phyloP scores from a whole-genome alignment of 2,329 filamentous ascomycete species.

The Catunica adiposa region DNA sequence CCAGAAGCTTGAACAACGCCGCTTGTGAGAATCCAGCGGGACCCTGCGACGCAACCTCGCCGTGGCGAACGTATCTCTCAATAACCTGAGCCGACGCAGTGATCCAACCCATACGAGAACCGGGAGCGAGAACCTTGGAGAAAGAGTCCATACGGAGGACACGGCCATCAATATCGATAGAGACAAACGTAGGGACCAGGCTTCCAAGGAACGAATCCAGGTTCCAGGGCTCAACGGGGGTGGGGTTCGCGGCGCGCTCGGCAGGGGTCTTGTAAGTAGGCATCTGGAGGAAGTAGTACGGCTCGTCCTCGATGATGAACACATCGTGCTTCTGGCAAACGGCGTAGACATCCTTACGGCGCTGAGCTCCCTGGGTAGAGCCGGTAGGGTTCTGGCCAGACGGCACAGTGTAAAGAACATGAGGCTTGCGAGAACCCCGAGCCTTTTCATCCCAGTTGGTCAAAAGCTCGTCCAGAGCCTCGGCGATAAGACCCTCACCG shows the following conservation, averaged over 20 bases:
- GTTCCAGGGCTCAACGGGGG: slow-evolving; percentile 28
- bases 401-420: slow-evolving; percentile 43
- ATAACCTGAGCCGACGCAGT: slow-evolving; percentile 73
- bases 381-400: slow-evolving; percentile 87
- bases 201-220: slow-evolving; percentile 58
- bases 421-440: slow-evolving; percentile 32
- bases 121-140: slow-evolving; percentile 77
- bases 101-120: slow-evolving; percentile 72
- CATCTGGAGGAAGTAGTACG: slow-evolving; percentile 90
- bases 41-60: slow-evolving; percentile 71
- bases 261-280: slow-evolving; percentile 50
- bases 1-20: slow-evolving; percentile 72
- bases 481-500: slow-evolving; percentile 35
- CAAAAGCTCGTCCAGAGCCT: slow-evolving; percentile 35
- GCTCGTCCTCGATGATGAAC: slow-evolving; percentile 81
- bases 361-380: slow-evolving; percentile 53
- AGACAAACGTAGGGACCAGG: slow-evolving; percentile 43
- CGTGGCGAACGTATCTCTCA: slow-evolving; percentile 65
- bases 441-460: slow-evolving; percentile 31
- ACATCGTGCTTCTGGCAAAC: slow-evolving; percentile 73
- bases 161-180: slow-evolving; percentile 70
- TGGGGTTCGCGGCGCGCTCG: slow-evolving; percentile 42
- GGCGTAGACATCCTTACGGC: slow-evolving; percentile 57
- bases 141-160: slow-evolving; percentile 87
- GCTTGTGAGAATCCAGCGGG: slow-evolving; percentile 74